phyloP scores from a whole-genome alignment of 345 rosid species.

The Arabidopsis suecica region DNA sequence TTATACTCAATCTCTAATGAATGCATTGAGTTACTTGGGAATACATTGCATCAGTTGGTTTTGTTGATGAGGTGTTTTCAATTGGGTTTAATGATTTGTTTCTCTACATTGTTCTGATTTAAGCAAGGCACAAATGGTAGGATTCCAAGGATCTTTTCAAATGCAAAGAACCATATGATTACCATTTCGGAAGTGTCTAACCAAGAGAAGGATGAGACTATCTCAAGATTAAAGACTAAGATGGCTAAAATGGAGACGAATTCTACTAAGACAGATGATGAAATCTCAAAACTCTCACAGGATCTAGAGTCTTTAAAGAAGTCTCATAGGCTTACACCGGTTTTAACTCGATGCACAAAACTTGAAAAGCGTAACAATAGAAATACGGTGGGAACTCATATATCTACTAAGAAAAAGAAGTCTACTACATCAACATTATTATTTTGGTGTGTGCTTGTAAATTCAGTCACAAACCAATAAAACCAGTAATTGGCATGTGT shows the following conservation, averaged over 20 bases:
- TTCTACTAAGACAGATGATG: conserved; percentile 49
- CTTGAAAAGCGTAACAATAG: conserved; percentile 33
- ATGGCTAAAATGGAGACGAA: conserved; percentile 61
- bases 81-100: too few relatives aligned
- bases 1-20: too few relatives aligned
- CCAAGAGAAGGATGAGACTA: conserved; percentile 63
- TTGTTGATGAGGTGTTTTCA: too few relatives aligned
- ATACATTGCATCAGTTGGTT: too few relatives aligned
- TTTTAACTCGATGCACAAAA: conserved; percentile 49
- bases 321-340: conserved; percentile 52
- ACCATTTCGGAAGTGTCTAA: conserved; percentile 33
- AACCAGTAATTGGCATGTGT: too few relatives aligned
- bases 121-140: too few relatives aligned
- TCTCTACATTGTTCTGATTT: too few relatives aligned
- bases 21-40: too few relatives aligned
- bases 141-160: too few relatives aligned
- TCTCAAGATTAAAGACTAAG: conserved; percentile 54
- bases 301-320: conserved; percentile 60
- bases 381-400: conserved; percentile 39
- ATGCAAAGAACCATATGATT: too few relatives aligned
- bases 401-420: conserved; percentile 49
- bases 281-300: conserved; percentile 52
- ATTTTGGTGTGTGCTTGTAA: too few relatives aligned
- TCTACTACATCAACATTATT: conserved; percentile 36
- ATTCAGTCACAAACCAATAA: too few relatives aligned